Percentiles rank a stretch among this genome's conserved stretches.
These are phyloP conservation scores for Pseudofabraea citricarpa DNA, from an alignment of 2,329 filamentous ascomycete species.

Conservation along the genomic window DNA sequence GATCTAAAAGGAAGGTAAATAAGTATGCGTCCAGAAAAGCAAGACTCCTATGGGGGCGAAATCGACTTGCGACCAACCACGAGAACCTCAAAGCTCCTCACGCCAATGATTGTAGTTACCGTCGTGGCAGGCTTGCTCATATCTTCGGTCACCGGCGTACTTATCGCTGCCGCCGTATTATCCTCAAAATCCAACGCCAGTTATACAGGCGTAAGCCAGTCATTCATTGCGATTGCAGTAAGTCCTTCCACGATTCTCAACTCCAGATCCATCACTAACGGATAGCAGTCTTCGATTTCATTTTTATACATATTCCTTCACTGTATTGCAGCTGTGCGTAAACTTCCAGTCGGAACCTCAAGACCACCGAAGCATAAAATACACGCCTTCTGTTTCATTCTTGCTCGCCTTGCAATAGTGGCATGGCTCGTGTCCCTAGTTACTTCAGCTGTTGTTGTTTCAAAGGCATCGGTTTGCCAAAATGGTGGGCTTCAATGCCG, in stretches of 20 bases:
- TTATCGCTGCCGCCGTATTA: conserved; percentile 8
- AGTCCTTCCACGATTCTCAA: conserved; percentile 4
- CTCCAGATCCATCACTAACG: neutral
- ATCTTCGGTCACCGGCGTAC: conserved; percentile 4
- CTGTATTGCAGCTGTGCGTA: conserved; percentile 10
- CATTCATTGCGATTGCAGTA: conserved; percentile 15
- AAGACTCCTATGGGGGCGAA: neutral
- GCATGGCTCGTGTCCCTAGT: conserved; percentile 18
- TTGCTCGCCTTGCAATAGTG: conserved; percentile 16
- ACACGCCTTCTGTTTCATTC: conserved; percentile 20
- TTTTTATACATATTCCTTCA: conserved; percentile 19
- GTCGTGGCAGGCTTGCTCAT: conserved; percentile 7
- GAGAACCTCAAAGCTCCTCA: conserved; percentile 12
- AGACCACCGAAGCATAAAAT: conserved; percentile 15
- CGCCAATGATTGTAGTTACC: conserved; percentile 14
- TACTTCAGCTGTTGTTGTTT: conserved; percentile 12
- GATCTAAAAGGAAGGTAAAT: conserved; percentile 5
- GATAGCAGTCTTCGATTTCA: conserved; percentile 14
- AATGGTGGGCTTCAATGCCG: conserved; percentile 8
- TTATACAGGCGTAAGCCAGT: conserved; percentile 11
- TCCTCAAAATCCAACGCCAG: conserved; percentile 6
- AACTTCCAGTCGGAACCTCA: conserved; percentile 13
- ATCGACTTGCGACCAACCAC: conserved; percentile 1
- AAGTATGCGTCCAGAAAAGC: conserved; percentile 3
- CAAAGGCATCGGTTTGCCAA: conserved; percentile 11